phyloP scores from a whole-genome alignment of 106 monocot genomes.

The Hemerocallis citrina region DNA sequence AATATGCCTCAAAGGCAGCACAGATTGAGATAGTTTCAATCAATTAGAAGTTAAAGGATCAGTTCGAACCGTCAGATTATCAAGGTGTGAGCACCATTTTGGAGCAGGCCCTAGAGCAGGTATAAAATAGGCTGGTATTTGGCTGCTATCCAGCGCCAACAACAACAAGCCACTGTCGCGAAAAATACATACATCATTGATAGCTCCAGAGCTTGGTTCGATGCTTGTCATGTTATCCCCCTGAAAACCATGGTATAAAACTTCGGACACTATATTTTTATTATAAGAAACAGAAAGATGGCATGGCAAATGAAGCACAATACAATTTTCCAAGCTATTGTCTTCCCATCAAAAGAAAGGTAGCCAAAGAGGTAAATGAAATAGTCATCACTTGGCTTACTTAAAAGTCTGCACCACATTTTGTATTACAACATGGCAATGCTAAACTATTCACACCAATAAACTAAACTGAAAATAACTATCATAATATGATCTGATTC shows the following conservation, averaged over 20 bases:
- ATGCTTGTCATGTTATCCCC: slow-evolving; percentile 81
- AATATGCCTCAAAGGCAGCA: neutral
- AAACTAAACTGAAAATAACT: neutral
- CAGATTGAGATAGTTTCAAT: neutral
- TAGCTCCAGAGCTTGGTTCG: slow-evolving; percentile 60
- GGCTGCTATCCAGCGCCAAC: slow-evolving; percentile 68
- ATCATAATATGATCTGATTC: too few relatives aligned
- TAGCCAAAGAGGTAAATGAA: neutral
- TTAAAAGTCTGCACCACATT: neutral
- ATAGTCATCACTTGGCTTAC: neutral
- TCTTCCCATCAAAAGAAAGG: neutral
- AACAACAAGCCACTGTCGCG: slow-evolving; percentile 80
- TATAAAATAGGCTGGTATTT: slow-evolving; percentile 83
- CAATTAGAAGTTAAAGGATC: neutral
- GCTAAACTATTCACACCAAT: neutral
- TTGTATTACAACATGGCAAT: neutral
- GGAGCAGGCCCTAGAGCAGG: slow-evolving; percentile 91
- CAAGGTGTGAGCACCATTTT: slow-evolving; percentile 86
- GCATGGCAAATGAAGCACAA: neutral
- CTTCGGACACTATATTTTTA: neutral
- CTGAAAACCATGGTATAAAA: slow-evolving; percentile 20
- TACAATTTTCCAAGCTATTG: neutral
- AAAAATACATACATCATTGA: slow-evolving; percentile 85
- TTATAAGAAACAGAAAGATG: neutral
- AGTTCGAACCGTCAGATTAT: slow-evolving; percentile 57